Evolutionary conservation across 2,329 filamentous ascomycete genomes (phyloP), one percentile per base, ranked within the genome.

Genomic region (Pseudogymnoascus sp.): DNA sequence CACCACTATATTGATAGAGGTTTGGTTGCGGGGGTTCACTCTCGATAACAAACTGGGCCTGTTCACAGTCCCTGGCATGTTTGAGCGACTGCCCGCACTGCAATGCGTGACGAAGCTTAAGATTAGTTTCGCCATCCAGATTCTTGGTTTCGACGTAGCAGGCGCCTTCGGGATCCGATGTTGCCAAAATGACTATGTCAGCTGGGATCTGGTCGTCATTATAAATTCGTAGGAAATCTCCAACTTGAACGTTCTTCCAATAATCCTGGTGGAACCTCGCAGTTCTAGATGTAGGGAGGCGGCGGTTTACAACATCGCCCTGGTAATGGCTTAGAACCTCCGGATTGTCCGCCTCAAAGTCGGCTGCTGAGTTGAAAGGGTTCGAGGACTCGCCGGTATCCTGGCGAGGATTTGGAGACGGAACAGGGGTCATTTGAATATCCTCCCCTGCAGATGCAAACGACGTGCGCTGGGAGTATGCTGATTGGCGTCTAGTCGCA

Each of bases 141-240:
- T 96, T 97, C 80, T 97, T 99, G 2, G 95, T 99, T 77, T 99
- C 95, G 21, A 99, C 89, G 70, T 97, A 99, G 76, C 95, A 99
- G 38, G 91, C 91, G 60, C 95, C 95, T 70, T 99, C 95, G 0
- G 89, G 83, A 70, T 97, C 95, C 2, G 95, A 96, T 0, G 95
- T 97, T 2, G 95, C 90, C 23, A 99, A 78, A 46, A 99, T 89
- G 59, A 97, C 88, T 56, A 99, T 81, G 75, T 99, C 95, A 59
- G 95, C 93, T 1, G 95, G 96, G 23, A 99, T 86, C 69, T 96
- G 92, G 71, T 99, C 95, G 68, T 96, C 90, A 71, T 96, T 97
- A 78, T 97, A 97, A 60, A 99, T 84, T 68, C 96, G 91, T 62
- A 99, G 88, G 76, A 96, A 97, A 75, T 99, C 95, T 59, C 95